phyloP scores from a whole-genome alignment of 1,139 yeast species.

The Saccharomyces hybrid region DNA sequence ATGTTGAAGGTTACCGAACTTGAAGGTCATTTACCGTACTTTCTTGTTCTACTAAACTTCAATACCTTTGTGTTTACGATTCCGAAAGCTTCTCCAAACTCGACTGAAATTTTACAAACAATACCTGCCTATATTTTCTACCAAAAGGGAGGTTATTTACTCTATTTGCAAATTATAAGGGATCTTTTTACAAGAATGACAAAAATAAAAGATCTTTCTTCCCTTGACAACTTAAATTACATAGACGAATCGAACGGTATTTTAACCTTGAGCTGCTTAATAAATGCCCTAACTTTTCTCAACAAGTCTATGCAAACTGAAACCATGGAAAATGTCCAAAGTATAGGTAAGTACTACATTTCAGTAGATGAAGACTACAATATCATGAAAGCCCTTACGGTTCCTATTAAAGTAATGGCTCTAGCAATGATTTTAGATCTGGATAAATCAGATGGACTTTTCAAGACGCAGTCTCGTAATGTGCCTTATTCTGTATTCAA shows the following conservation, averaged over 20 bases:
- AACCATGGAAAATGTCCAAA: constrained; percentile 26
- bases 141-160: constrained; percentile 40
- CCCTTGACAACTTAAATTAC: constrained; percentile 34
- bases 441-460: constrained; percentile 14
- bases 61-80: constrained; percentile 28
- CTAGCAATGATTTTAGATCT: constrained; percentile 20
- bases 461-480: constrained; percentile 16
- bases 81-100: constrained; percentile 25
- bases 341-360: constrained; percentile 23
- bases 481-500: constrained; percentile 32
- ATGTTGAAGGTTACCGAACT: constrained; percentile 20
- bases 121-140: constrained; percentile 42
- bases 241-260: constrained; percentile 36
- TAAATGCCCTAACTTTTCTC: constrained; percentile 38
- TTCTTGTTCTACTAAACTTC: constrained; percentile 29
- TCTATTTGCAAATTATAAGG: constrained; percentile 20
- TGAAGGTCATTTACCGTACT: constrained; percentile 21
- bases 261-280: constrained; percentile 37
- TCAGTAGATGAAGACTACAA: constrained; percentile 20
- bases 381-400: constrained; percentile 20
- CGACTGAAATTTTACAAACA: constrained; percentile 34
- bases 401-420: constrained; percentile 20
- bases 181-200: constrained; percentile 17
- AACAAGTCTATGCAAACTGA: constrained; percentile 34
- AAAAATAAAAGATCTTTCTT: constrained; percentile 30